Evolutionary conservation across 495 filamentous ascomycete genomes (phyloP).

Genomic region (Aspergillus haitiensis): DNA sequence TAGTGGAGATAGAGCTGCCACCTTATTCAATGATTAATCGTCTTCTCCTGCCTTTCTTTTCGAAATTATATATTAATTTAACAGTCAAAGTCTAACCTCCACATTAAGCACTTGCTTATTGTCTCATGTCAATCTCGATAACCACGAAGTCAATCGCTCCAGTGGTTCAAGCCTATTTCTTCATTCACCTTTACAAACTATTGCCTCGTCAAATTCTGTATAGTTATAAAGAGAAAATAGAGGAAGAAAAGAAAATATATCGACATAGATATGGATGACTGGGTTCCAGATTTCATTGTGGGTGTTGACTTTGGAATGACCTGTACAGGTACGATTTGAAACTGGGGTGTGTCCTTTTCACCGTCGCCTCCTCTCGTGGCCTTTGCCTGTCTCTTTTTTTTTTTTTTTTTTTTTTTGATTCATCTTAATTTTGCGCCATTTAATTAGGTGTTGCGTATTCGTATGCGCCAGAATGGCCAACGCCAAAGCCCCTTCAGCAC

Average conservation of each 20-base stretch:
- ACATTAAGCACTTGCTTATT: not conserved
- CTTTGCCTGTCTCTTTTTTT: not conserved
- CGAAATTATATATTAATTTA: no score
- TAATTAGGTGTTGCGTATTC: slow-evolving; percentile 1
- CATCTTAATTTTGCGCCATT: not conserved
- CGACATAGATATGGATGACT: not conserved
- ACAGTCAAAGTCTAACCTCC: not conserved
- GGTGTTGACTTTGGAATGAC: slow-evolving; percentile 3
- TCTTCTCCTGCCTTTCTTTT: no score
- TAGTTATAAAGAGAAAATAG: not conserved
- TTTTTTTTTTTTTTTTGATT: not conserved
- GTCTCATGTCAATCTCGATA: not conserved
- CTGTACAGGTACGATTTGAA: slow-evolving; percentile 3
- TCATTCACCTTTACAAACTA: not conserved
- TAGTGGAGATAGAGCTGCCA: no score
- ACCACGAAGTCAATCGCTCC: not conserved
- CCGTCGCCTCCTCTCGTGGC: not conserved
- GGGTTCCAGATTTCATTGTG: slow-evolving; percentile 3
- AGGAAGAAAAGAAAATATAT: not conserved
- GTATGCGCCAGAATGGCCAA: slow-evolving; percentile 2
- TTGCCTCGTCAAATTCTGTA: not conserved
- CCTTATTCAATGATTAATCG: no score
- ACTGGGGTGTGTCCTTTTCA: not conserved
- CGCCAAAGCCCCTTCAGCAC: slow-evolving; percentile 2
- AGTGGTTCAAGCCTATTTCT: not conserved